These are phyloP conservation scores for Rhodotorula sp. DNA, from an alignment of 1,284 basidiomycete genomes.

Conservation along the genomic window DNA sequence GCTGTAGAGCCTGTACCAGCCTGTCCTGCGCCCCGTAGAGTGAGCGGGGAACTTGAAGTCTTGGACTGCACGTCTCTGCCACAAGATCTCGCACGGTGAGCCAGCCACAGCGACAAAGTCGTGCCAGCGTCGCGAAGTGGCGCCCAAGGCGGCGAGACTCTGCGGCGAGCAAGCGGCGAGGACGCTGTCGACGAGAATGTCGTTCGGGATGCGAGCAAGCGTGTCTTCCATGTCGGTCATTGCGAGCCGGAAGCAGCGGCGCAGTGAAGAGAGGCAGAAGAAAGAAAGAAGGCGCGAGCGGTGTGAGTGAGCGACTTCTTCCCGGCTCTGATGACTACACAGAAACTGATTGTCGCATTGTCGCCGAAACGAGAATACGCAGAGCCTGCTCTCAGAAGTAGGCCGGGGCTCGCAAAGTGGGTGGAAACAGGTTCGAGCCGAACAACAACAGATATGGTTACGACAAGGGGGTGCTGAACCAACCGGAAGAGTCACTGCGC, in stretches of 20 bases:
- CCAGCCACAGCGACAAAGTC: constrained; percentile 11
- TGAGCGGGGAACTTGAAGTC: constrained; percentile 32
- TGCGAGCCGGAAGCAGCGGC: background rate
- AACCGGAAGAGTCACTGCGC: too few species aligned
- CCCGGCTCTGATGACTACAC: background rate
- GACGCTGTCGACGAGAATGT: constrained; percentile 17
- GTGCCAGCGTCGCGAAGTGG: constrained; percentile 7
- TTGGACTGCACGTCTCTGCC: constrained; percentile 8
- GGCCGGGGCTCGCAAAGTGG: too few species aligned
- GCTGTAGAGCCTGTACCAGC: constrained; percentile 21
- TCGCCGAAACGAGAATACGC: too few species aligned
- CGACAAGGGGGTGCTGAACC: background rate
- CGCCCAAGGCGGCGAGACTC: background rate
- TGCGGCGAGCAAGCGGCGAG: too few species aligned
- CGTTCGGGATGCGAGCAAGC: constrained; percentile 22
- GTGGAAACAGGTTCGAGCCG: too few species aligned
- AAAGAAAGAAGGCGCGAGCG: background rate
- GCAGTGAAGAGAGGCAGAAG: background rate
- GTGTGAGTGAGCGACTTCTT: background rate
- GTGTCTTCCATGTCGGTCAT: background rate
- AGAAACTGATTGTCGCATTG: too few species aligned
- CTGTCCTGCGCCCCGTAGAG: constrained; percentile 19
- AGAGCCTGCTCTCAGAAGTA: too few species aligned
- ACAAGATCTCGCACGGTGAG: constrained; percentile 26
- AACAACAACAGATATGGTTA: background rate